Conservation (phyloP, 192 early-diverging fungal species). For the Podila verticillata region DNA sequence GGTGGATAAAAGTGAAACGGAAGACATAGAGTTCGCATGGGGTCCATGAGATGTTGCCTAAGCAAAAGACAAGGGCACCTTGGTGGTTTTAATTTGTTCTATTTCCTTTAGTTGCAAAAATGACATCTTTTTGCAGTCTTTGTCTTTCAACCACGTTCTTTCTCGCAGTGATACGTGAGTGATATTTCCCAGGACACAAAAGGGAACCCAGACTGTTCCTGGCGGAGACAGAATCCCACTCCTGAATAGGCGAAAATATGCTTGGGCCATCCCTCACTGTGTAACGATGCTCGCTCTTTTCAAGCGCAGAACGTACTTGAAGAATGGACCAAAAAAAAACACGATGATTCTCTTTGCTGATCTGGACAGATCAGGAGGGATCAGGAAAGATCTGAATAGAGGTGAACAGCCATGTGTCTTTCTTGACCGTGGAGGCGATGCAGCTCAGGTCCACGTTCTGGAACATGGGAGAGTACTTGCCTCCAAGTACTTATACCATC, state of each 20-base stretch:
- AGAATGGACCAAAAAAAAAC: constrained; percentile 71
- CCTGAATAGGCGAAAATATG: neutral
- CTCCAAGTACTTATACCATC: no score
- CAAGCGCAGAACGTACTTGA: neutral
- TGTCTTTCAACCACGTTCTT: neutral
- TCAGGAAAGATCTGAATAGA: no score
- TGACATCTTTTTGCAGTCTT: neutral
- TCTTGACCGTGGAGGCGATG: no score
- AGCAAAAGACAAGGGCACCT: no score
- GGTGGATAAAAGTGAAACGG: neutral
- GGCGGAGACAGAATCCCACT: neutral
- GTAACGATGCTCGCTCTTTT: neutral
- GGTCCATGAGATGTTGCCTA: constrained; percentile 6
- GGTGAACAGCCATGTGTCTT: no score
- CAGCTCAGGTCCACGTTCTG: no score
- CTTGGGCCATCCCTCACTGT: neutral
- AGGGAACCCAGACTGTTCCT: no score
- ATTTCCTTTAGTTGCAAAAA: neutral
- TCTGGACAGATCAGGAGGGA: no score
- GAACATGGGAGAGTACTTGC: no score
- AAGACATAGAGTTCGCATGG: neutral
- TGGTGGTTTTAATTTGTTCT: neutral
- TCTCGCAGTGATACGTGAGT: neutral
- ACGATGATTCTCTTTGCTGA: constrained; percentile 76
- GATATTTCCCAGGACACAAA: neutral